Evolutionary conservation across 2,329 filamentous ascomycete genomes (phyloP).

Genomic region (Decorospora gaudefroyi): DNA sequence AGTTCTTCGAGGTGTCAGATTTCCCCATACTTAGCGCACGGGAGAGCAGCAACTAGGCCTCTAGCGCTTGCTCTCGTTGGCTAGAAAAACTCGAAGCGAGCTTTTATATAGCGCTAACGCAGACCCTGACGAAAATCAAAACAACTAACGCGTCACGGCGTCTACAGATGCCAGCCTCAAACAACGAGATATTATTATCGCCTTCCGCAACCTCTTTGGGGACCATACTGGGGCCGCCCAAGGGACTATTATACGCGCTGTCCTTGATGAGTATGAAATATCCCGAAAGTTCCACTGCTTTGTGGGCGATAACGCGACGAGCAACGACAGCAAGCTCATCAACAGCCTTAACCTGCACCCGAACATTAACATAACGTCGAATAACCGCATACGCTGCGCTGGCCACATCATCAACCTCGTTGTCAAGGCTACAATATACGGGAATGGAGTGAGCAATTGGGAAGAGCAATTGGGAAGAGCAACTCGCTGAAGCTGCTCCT

Average conservation of each 20-base stretch:
- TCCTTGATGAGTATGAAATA: constrained; percentile 5
- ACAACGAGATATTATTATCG: constrained; percentile 4
- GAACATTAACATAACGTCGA: background rate
- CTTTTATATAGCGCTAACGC: too few species aligned
- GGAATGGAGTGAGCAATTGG: background rate
- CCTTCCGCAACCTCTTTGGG: constrained; percentile 8
- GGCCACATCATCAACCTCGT: too few species aligned
- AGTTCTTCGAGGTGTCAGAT: too few species aligned
- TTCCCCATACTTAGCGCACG: background rate
- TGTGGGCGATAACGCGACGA: constrained; percentile 8
- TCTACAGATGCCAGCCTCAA: background rate
- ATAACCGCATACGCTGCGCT: constrained; percentile 1
- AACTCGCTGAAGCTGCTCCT: background rate
- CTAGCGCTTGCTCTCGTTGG: too few species aligned
- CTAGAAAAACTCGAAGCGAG: too few species aligned
- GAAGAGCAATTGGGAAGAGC: background rate
- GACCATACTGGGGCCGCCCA: constrained; percentile 6
- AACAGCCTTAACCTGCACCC: constrained; percentile 1
- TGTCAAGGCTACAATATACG: constrained; percentile 4
- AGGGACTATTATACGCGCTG: background rate
- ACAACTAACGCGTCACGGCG: too few species aligned
- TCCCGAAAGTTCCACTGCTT: constrained; percentile 8
- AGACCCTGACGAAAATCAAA: background rate
- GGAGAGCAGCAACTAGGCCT: background rate
- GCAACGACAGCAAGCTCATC: constrained; percentile 6